These are phyloP conservation scores for Sporothrix luriei DNA, from an alignment of 2,329 filamentous ascomycete species.

Conservation along the genomic window DNA sequence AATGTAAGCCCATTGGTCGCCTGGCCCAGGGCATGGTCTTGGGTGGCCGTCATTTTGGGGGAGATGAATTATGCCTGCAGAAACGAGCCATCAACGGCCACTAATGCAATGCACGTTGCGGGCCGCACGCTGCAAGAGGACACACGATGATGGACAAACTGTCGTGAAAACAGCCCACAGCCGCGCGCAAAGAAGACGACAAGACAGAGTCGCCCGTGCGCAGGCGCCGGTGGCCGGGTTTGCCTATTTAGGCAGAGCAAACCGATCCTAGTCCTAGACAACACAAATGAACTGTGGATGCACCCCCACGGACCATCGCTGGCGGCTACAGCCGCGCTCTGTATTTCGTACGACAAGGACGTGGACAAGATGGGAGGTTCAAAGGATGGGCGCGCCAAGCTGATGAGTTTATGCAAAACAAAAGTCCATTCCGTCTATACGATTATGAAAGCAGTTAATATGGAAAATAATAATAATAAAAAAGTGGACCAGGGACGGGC, in stretches of 20 bases:
- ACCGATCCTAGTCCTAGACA: background rate
- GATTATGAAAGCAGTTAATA: background rate
- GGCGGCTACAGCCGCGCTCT: background rate
- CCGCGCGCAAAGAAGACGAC: background rate
- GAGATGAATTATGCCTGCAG: background rate
- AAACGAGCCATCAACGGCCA: background rate
- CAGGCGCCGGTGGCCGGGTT: background rate
- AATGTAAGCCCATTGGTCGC: background rate
- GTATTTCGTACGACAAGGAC: background rate
- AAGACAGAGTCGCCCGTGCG: background rate
- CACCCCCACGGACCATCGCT: background rate
- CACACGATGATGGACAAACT: background rate
- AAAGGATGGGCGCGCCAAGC: no score
- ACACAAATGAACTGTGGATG: background rate
- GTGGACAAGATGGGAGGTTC: no score
- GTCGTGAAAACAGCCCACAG: background rate
- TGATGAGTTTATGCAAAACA: background rate
- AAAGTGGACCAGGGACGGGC: background rate
- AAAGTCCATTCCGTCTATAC: slow-evolving; percentile 22
- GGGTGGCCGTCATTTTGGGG: background rate
- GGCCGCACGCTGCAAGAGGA: background rate
- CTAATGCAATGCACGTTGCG: slow-evolving; percentile 1
- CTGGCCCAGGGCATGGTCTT: background rate
- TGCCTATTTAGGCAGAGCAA: background rate
- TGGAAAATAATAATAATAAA: no score